Evolutionary conservation across 2,329 filamentous ascomycete species (phyloP), one percentile per base, ranked within the genome.

Genomic region (Sporothrix globosa): DNA sequence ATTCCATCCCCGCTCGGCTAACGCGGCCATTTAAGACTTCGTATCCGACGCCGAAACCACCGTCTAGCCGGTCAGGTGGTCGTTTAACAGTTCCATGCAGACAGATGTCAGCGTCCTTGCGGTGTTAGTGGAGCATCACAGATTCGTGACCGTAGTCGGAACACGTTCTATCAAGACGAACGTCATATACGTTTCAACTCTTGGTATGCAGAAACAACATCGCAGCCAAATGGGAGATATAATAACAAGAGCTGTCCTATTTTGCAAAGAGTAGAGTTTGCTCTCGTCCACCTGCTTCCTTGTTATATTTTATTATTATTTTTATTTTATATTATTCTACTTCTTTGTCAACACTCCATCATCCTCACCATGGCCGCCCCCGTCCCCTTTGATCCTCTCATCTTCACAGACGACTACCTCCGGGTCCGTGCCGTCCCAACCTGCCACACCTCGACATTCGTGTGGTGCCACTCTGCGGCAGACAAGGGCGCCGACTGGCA

Each of bases 401-500:
- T 65, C 39, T 65, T 48, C 60, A 27, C 39, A 4, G 60, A 65
- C 30, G 63, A 67, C 27, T 67, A 67, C 63, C 63, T 67, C 27
- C 63, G 63, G 13, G 63, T 67, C 46, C 63, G 63, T 24, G 63
- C 63, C 13, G 63, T 67, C 24, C 63, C 63, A 4, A 67, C 63
- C 27, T 67, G 63, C 46, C 63, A 67, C 27, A 67, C 63, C 21
- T 67, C 63, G 24, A 52, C 63, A 13, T 67, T 52, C 6, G 63
- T 67, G 13, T 67, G 63, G 63, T 67, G 63, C 30, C 63, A 67
- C 39, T 19, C 44, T 0, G 34, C 10, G 7, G 46, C 14, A 17
- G 24, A 67, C 10, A 30, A 67, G 44, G 63, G 63, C 21, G 46
- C 46, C 63, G 63, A 67, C 63, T 67, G 63, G 61, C 44, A 67